Conservation (phyloP, 106 monocot species). For the Phalaenopsis aphrodite region DNA sequence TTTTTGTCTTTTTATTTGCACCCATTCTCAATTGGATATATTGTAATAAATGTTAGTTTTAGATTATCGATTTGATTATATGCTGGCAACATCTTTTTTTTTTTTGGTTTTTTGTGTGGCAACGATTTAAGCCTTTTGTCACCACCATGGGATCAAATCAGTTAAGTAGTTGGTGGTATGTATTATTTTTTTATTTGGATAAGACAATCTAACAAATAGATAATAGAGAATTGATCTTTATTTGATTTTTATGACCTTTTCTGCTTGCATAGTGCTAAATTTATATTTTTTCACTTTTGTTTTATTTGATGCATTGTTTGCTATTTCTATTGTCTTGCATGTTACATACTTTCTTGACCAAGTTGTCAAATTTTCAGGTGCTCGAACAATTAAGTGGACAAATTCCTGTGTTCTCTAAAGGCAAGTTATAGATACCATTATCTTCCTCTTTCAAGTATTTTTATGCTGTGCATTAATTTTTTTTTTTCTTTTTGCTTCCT, state of each 20-base stretch:
- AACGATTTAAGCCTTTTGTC: too few species aligned
- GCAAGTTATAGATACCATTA: constrained; percentile 1
- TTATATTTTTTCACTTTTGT: background rate
- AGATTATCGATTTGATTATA: too few species aligned
- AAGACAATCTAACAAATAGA: too few species aligned
- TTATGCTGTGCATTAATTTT: background rate
- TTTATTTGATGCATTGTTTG: background rate
- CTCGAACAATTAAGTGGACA: constrained; percentile 60
- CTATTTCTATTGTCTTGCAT: background rate
- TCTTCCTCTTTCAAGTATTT: background rate
- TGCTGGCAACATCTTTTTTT: too few species aligned
- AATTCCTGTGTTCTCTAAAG: constrained; percentile 68
- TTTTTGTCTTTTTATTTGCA: too few species aligned
- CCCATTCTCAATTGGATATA: too few species aligned
- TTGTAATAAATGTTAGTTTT: too few species aligned
- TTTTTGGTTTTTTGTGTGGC: too few species aligned
- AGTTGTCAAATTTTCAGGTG: constrained; percentile 24
- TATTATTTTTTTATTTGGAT: too few species aligned
- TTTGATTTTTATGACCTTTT: background rate
- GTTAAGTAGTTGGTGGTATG: too few species aligned
- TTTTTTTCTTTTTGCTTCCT: background rate
- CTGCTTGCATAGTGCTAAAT: background rate
- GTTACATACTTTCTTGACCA: background rate
- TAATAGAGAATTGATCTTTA: too few species aligned
- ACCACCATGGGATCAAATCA: too few species aligned